Evolutionary conservation across 129 eudicot species (phyloP).

Genomic region (Rutidosis leptorrhynchoides): DNA sequence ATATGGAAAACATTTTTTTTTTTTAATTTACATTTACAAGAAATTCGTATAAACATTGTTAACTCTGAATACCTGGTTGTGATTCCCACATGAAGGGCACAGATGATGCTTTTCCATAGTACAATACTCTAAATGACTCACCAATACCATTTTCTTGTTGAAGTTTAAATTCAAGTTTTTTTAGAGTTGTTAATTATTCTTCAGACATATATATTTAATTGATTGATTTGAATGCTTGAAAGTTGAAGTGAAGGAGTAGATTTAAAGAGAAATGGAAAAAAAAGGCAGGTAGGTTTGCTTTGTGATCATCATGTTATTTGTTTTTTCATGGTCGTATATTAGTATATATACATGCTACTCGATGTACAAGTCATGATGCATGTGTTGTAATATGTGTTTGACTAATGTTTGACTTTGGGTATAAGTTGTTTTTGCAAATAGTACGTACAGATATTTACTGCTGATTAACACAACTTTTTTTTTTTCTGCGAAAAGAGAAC

Average conservation of each 20-base stretch:
- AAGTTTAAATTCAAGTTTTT: conserved; percentile 17
- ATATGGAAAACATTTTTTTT: too few species aligned
- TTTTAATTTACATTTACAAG: too few species aligned
- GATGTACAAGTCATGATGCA: conserved; percentile 21
- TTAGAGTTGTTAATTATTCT: conserved; percentile 21
- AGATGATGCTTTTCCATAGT: conserved; percentile 60
- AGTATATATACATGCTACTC: too few species aligned
- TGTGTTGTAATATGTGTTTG: conserved; percentile 3
- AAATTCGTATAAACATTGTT: neutral
- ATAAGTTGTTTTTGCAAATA: neutral
- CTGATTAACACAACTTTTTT: neutral
- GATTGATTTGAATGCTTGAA: too few species aligned
- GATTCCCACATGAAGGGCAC: conserved; percentile 87
- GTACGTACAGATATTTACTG: neutral
- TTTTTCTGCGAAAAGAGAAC: too few species aligned
- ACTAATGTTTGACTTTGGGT: conserved; percentile 22
- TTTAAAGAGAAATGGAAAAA: conserved; percentile 4
- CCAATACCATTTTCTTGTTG: conserved; percentile 31
- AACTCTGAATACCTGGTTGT: too few species aligned
- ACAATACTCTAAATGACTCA: conserved; percentile 53
- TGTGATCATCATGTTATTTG: conserved; percentile 8
- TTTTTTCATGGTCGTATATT: conserved; percentile 4
- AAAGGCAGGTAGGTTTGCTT: conserved; percentile 18
- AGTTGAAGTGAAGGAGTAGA: neutral
- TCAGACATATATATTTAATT: too few species aligned